Evolutionary conservation across 306 rosid genomes (phyloP), one percentile per base, ranked within the genome.

Genomic region (Inga oerstediana): DNA sequence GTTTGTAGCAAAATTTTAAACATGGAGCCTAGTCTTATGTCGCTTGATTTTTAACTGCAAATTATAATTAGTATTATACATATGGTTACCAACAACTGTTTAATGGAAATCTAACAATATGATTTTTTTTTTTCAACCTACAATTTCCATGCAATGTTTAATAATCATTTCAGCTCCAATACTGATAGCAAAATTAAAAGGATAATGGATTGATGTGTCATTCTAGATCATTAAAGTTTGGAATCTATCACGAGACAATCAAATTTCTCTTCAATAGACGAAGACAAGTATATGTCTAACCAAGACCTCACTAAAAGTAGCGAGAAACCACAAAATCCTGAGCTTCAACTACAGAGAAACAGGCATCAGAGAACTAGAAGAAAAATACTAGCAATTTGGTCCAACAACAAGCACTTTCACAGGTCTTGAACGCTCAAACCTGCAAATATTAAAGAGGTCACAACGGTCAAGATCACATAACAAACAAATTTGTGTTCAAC

Each of bases 371-470:
- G 20, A 45, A 46, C 20, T 3, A 24, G 13, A 72, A 17, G 41
- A 10, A 24, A 72, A 12, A 45, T 5, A 58, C 76, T 22, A 24
- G 76, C 37, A 17, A 10, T 44, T 70, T 41, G 35, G 17, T 41
- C 24, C 16, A 24, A 41, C 74, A 41, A 3, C 6, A 32, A 10
- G 3, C n/a, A 4, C 59, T 70, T 72, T 92, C 89, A 92, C 75
- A 89, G 92, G 41, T 94, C 98, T 76, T 91, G 98, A 22, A 94
- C 97, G 54, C 85, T 90, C 86, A 94, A 84, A 84, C 98, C 98
- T 94, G 81, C 87, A 87, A 49, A 48, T 32, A 44, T 45, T 24
- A 45, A 39, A 37, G n/a, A 8, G 5, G 75, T 75, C 32, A 58
- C 17, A 65, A n/a, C 10, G 32, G 22, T 14, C 22, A 45, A 15